Evolutionary conservation across 208 protist species (phyloP).

Genomic region (Leishmania braziliensis): DNA sequence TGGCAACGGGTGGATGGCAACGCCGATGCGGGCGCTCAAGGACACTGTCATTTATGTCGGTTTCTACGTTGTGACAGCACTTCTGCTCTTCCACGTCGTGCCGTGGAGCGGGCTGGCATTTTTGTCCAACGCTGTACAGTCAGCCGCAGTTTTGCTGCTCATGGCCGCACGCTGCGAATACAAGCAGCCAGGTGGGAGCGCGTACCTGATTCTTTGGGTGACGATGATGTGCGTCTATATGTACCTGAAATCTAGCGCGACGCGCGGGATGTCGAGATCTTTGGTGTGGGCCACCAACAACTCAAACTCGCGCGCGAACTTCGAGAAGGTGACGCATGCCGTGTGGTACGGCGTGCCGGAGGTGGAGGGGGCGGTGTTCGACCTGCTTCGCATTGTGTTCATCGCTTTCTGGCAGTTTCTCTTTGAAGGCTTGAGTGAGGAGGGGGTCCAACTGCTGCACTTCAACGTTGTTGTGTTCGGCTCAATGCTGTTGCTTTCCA

Average conservation of each 20-base stretch:
- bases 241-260: slow-evolving; percentile 8
- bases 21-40: slow-evolving; percentile 12
- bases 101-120: slow-evolving; percentile 35
- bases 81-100: slow-evolving; percentile 26
- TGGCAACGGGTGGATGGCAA: slow-evolving; percentile 19
- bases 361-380: not conserved
- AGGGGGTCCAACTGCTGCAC: slow-evolving; percentile 21
- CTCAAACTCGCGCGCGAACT: not conserved
- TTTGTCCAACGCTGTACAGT: slow-evolving; percentile 41
- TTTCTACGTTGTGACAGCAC: slow-evolving; percentile 21
- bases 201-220: slow-evolving; percentile 41
- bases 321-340: not conserved
- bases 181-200: slow-evolving; percentile 29
- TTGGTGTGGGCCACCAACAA: slow-evolving; percentile 9
- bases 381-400: slow-evolving; percentile 2
- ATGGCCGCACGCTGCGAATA: slow-evolving; percentile 45
- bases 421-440: slow-evolving; percentile 18
- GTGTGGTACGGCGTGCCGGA: not conserved
- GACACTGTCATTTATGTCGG: slow-evolving; percentile 19
- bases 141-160: slow-evolving; percentile 34
- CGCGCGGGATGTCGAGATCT: not conserved
- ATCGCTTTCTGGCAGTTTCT: slow-evolving; percentile 24
- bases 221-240: slow-evolving; percentile 35
- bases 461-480: slow-evolving; percentile 30
- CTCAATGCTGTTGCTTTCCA: slow-evolving; percentile 28